Evolutionary conservation across 2,329 filamentous ascomycete species (phyloP).

Genomic region (Thielaviopsis ethacetica): DNA sequence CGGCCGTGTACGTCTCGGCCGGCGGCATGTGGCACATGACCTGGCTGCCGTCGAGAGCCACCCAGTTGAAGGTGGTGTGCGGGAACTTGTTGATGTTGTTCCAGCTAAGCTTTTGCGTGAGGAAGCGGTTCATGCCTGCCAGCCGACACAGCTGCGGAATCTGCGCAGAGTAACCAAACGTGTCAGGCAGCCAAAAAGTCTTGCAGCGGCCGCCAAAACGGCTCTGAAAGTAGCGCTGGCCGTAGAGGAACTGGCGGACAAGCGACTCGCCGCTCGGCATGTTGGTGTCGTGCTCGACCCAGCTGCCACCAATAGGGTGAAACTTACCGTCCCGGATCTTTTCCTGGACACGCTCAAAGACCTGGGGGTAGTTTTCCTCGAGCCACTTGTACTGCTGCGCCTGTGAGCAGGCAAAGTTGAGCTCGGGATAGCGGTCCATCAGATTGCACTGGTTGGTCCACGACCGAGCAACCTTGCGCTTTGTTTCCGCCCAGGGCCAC

Average conservation of each 20-base stretch:
- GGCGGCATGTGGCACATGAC: slow-evolving; percentile 97
- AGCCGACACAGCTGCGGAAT: slow-evolving; percentile 84
- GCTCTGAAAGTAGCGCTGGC: slow-evolving; percentile 86
- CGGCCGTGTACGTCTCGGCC: slow-evolving; percentile 85
- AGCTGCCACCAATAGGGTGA: slow-evolving; percentile 90
- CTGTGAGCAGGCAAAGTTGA: slow-evolving; percentile 82
- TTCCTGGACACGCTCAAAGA: slow-evolving; percentile 76
- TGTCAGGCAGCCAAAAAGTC: slow-evolving; percentile 97
- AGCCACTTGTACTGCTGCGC: slow-evolving; percentile 98
- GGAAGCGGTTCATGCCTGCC: slow-evolving; percentile 90
- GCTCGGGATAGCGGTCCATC: slow-evolving; percentile 87
- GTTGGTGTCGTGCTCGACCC: slow-evolving; percentile 98
- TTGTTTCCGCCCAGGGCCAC: slow-evolving; percentile 96
- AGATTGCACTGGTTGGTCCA: slow-evolving; percentile 96
- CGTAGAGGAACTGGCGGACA: slow-evolving; percentile 85
- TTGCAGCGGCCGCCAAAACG: slow-evolving; percentile 75
- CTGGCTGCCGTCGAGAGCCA: slow-evolving; percentile 84
- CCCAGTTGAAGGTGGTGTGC: slow-evolving; percentile 98
- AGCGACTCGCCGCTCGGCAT: slow-evolving; percentile 91
- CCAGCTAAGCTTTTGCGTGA: slow-evolving; percentile 98
- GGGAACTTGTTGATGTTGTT: slow-evolving; percentile 99
- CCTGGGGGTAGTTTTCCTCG: slow-evolving; percentile 71
- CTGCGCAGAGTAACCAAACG: slow-evolving; percentile 92
- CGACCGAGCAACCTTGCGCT: slow-evolving; percentile 84
- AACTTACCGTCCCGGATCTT: slow-evolving; percentile 86